Base-by-base conservation (phyloP, 1,284 basidiomycete genomes). In the Sphagnurus paluster region DNA sequence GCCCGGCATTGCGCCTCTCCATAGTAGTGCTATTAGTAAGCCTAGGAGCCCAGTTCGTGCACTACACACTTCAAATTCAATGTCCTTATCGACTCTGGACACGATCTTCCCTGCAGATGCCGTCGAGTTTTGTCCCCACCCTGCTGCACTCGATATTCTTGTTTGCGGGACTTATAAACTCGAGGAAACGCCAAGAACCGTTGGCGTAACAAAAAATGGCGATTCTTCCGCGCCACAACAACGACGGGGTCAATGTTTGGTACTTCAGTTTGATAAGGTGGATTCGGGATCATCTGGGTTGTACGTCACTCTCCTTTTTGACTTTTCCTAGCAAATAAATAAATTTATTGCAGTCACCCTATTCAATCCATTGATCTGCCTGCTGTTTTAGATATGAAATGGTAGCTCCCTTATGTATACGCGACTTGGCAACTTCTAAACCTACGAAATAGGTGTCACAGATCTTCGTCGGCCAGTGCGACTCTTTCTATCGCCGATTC, bases 311-410 rank as follows among this genome's bases (percentile, higher is more conserved):
- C 11, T 17, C 4, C 6, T 2, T 26, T 1, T 21, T 6, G 6
- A 1, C n/a, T 16, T n/a, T 14, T 25, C 16, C 1, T 42, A 20
- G 34, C 13, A n/a, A 16, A 24, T 20, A 19, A 33, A 35, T n/a
- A n/a, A n/a, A 37, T 43, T 19, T 20, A 5, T 47, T 10, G 26
- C 28, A 93, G 91, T 47, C 64, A 69, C 6, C 75, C 85, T 56
- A 58, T 87, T 2, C 86, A 93, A 58, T 70, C 83, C 17, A 74
- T 92, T 32, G 76, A 87, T 45, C 71, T 89, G 10, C 84, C 92
- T 1, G 94, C 93, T 8, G 79, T 98, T 20, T 74, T 89, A n/a
- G 94, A 98, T 61, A 84, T 92, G 76, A 96, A 96, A 76, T 98
- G 94, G 94, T 91, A 55, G 25, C 14, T 10, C 28, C 33, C 11